Evolutionary conservation across 345 rosid genomes (phyloP), one percentile per base, ranked within the genome.

Genomic region (Eucalyptus sideroxylon): DNA sequence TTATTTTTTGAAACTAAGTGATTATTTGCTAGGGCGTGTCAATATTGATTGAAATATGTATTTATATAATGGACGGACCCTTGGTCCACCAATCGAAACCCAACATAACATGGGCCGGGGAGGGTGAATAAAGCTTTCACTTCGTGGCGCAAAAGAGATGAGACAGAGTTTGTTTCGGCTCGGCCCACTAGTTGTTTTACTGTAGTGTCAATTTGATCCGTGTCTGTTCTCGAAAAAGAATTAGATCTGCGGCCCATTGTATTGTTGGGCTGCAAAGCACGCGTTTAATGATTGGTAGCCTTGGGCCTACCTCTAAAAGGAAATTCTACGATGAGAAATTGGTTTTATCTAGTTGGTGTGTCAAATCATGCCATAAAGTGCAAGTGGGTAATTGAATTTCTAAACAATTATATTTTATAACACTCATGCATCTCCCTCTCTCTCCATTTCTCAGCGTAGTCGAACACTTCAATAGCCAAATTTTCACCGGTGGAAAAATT

Each of bases 401-500:
- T 9, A 31, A 37, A 31, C 42, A 31, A 16, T 31, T 31, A 69
- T 69, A 69, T 16, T 19, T 67, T 3, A 37, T 19, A 37, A 19
- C 27, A 3, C 45, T 5, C 82, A 1, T 37, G 0, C 45, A 16
- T 69, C 44, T 34, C 44, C 21, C 44, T 34, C 3, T 69, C 44
- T 72, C 19, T 72, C 45, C 37, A 21, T 72, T 37, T 72, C 83
- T 72, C 45, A 11, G 12, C 15, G 8, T 3, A 2, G 8, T 72
- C 11, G 24, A 69, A 31, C 81, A 9, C 81, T 31, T 34, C 24
- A 5, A 34, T 37, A 10, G 83, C 83, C 45, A 37, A 72, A 72
- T 72, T 10, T 72, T 72, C 8, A 4, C 27, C 0, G 0, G 15
- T 0, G 5, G 3, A 21, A 72, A 37, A 19, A 37, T 37, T 37